Evolutionary conservation across 2,329 filamentous ascomycete species (phyloP), one percentile per base, ranked within the genome.

Genomic region (Chaetomium sp.): DNA sequence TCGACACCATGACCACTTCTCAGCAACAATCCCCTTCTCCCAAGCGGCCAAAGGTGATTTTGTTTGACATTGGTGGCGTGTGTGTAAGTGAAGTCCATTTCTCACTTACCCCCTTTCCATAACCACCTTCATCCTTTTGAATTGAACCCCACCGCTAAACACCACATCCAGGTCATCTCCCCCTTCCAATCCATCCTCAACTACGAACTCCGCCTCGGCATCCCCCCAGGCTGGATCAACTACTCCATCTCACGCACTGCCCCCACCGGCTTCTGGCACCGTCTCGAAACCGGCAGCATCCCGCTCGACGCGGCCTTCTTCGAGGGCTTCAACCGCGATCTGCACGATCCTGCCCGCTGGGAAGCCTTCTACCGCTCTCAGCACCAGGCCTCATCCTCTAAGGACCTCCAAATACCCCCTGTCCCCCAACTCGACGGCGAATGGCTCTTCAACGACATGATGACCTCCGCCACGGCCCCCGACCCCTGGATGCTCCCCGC

Each of bases 61-160:
- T 99, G 27, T 97, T 97, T 70, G 94, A 99, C 72, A 94, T 99
- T 64, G 94, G 94, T 41, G 94, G 94, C 59, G 94, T 99, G 64
- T 95, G 90, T 79, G 92, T 96, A 86, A 78, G 44, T 46, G n/a
- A 5, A n/a, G 11, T 47, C 33, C 41, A 27, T 27, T 27, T 27
- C 19, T 27, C 19, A 27, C 19, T 27, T 27, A 2, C 19, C 19
- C 19, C 19, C 19, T 27, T 27, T 27, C 19, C 19, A 27, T n/a
- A 42, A 7, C 37, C 40, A 42, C 1, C 40, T 42, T 8, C 3
- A 11, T 2, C 2, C 11, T 38, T 7, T 41, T n/a, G 11, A 41
- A 5, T 12, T 12, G 38, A 12, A 12, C 11, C 14, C 45, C 40
- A 58, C 32, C 45, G 55, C 6, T 48, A 57, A 63, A 65, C 52